phyloP scores from a whole-genome alignment of 2,329 filamentous ascomycete genomes.

The Aspergillus aculeatinus region DNA sequence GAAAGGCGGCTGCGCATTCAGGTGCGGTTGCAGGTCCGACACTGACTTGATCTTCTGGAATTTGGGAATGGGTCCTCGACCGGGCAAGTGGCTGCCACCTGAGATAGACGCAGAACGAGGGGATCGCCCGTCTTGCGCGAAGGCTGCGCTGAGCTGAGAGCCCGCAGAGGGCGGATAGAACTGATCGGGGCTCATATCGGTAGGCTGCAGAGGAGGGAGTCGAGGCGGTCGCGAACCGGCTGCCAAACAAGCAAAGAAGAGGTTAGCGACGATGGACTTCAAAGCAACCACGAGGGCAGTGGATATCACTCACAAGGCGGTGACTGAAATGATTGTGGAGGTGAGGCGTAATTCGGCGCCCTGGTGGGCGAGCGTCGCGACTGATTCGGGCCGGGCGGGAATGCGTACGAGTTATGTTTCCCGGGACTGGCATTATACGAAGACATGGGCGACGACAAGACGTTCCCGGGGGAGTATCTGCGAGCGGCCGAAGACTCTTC shows the following conservation, averaged over 20 bases:
- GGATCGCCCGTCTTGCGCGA: conserved; percentile 54
- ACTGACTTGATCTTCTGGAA: conserved; percentile 75
- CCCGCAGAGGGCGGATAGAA: conserved; percentile 71
- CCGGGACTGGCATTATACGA: conserved; percentile 69
- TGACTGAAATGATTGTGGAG: conserved; percentile 59
- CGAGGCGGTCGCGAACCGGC: conserved; percentile 58
- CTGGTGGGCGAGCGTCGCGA: conserved; percentile 77
- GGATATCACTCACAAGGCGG: conserved; percentile 52
- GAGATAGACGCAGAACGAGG: conserved; percentile 45
- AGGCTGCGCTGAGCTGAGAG: conserved; percentile 68
- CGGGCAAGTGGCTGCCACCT: conserved; percentile 51
- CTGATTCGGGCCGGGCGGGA: conserved; percentile 54
- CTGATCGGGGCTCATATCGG: conserved; percentile 67
- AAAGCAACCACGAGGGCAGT: background rate
- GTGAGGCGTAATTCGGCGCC: conserved; percentile 57
- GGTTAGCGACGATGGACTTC: conserved; percentile 14
- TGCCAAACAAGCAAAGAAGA: conserved; percentile 31
- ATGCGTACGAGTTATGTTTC: conserved; percentile 52
- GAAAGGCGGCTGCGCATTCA: conserved; percentile 85
- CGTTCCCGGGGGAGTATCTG: conserved; percentile 95
- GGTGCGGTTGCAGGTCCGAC: conserved; percentile 74
- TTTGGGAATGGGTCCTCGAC: conserved; percentile 74
- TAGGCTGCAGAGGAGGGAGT: conserved; percentile 69
- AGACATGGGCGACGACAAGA: conserved; percentile 74
- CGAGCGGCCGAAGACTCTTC: conserved; percentile 81